phyloP scores from a whole-genome alignment of 2,329 filamentous ascomycete species.

The Diaporthe eres region DNA sequence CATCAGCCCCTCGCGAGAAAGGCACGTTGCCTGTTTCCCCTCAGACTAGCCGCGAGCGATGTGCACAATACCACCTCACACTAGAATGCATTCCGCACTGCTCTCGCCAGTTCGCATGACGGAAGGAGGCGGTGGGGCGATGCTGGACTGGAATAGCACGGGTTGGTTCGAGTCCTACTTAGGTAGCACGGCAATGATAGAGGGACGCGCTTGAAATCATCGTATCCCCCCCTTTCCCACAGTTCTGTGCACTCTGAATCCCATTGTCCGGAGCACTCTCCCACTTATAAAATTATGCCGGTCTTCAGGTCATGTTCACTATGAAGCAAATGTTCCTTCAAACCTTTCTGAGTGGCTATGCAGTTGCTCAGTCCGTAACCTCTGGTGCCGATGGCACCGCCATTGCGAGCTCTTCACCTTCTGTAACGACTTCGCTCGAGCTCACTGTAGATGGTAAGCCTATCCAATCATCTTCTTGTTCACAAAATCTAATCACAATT shows the following conservation, averaged over 20 bases:
- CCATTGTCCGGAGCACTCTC: not conserved
- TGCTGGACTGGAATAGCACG: not conserved
- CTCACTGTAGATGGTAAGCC: slow-evolving; percentile 28
- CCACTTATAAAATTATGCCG: not conserved
- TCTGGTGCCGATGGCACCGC: not conserved
- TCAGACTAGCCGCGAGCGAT: not conserved
- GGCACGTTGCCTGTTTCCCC: slow-evolving; percentile 9
- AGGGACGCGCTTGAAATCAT: not conserved
- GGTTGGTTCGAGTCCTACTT: not conserved
- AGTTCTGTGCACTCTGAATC: not conserved
- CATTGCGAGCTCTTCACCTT: slow-evolving; percentile 8
- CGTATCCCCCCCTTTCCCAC: not conserved
- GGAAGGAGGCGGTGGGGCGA: slow-evolving; percentile 22
- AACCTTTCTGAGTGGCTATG: slow-evolving; percentile 28
- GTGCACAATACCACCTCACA: not conserved
- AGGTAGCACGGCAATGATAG: not conserved
- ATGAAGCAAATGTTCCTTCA: slow-evolving; percentile 22
- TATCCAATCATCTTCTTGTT: no score
- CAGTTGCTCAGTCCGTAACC: slow-evolving; percentile 10
- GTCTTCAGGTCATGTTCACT: not conserved
- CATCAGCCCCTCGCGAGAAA: not conserved
- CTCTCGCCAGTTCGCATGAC: not conserved
- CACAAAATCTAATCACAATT: not conserved
- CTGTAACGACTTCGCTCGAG: slow-evolving; percentile 30
- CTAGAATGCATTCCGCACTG: slow-evolving; percentile 29